A percentile compares a stretch with the other conserved stretches of the same genome.
Evolutionary conservation across 73 alveolate genomes (phyloP).

Genomic region (Blepharisma japonicum): DNA sequence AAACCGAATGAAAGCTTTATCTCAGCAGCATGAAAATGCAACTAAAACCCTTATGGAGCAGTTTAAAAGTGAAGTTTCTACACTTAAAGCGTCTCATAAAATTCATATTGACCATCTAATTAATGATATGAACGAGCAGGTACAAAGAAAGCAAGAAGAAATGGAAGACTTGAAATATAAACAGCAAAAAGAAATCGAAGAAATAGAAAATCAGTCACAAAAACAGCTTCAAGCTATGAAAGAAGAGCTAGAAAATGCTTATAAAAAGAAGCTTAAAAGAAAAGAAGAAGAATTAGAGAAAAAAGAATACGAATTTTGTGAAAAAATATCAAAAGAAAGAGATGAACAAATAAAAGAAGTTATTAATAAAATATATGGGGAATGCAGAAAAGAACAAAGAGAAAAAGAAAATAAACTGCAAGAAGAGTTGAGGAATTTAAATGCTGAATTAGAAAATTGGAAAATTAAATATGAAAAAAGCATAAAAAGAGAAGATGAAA

Average conservation of each 20-base stretch:
- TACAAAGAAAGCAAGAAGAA: background rate
- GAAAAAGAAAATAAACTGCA: background rate
- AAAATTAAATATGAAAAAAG: conserved; percentile 6
- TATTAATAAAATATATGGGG: background rate
- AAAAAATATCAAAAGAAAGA: background rate
- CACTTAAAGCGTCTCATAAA: background rate
- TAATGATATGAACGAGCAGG: background rate
- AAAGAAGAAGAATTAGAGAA: conserved; percentile 2
- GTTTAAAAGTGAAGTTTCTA: conserved; percentile 2
- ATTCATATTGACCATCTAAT: background rate
- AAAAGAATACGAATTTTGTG: conserved; percentile 3
- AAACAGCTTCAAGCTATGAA: background rate
- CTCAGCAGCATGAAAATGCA: conserved; percentile 2
- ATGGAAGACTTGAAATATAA: background rate
- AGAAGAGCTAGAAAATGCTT: background rate
- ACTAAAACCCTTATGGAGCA: conserved; percentile 25
- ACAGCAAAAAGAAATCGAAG: background rate
- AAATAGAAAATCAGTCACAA: background rate
- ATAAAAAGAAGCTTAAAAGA: background rate
- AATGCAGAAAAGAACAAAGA: conserved; percentile 10
- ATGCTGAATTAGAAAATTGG: background rate
- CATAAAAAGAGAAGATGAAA: background rate
- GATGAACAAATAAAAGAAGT: conserved; percentile 18
- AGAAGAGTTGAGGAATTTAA: conserved; percentile 4
- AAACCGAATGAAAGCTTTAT: conserved; percentile 22